Base-by-base conservation (phyloP, 768 basidiomycete species). In the Auriscalpium vulgare region DNA sequence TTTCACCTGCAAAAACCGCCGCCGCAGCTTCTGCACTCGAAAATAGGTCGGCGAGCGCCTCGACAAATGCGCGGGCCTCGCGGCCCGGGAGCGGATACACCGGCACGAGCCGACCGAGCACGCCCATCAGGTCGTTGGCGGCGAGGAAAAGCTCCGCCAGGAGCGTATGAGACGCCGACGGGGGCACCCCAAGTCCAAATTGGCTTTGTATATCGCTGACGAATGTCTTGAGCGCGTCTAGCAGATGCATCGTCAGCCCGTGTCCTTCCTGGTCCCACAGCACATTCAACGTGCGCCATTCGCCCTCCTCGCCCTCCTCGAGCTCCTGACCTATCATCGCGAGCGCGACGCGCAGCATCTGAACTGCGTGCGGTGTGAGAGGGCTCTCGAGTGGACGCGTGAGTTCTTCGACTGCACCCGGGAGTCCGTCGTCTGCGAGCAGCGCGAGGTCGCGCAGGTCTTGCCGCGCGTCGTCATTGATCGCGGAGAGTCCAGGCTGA, bases 371-470 rank as follows among this genome's bases (percentile, higher is more conserved):
- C 21, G 75, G 64, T 1, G 79, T 79, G 52, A 82, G 36, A 14
- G 84, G 82, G 14, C 75, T 74, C 36, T 76, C 72, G 58, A 72
- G 75, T 52, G 74, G 67, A 62, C 74, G 75, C 51, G 75, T 61
- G 29, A 90, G 68, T 63, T 87, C 84, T 48, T 84, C 82, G 11
- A 88, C 69, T 1, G 84, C 87, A 17, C 80, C 80, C 0, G 75
- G 63, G 3, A 88, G 64, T 1, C 88, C 87, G 55, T 86, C 81
- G 37, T 88, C 81, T 0, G 81, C 84, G n/a, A 91, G 79, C 23
- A 76, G 69, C 0, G 87, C 86, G 11, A 83, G 73, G 61, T 83
- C 78, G 21, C 78, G 78, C 65, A 91, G 72, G 8, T 78, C 74
- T 29, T 80, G 68, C 10, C 81, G 73, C 54, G 87, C 85, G 29